Conservation (phyloP, 768 basidiomycete genomes). For the Kwoniella sp. region DNA sequence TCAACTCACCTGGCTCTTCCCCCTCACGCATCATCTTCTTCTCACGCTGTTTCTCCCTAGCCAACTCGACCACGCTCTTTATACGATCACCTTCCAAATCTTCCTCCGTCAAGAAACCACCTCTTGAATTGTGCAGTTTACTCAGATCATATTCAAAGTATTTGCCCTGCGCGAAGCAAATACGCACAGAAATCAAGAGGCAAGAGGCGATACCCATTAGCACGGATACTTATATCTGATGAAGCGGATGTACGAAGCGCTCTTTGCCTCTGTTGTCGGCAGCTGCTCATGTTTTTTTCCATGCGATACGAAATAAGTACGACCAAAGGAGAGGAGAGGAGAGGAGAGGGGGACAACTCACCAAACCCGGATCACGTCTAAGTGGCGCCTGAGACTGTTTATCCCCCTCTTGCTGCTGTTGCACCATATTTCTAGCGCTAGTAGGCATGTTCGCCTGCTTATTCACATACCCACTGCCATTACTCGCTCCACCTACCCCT, state of each 20-base stretch:
- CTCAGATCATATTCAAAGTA: constrained; percentile 97
- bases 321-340: background rate
- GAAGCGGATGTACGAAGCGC: no score
- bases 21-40: constrained; percentile 68
- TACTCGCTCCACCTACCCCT: constrained; percentile 1
- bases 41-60: constrained; percentile 81
- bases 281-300: no score
- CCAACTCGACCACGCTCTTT: constrained; percentile 70
- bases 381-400: constrained; percentile 34
- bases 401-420: constrained; percentile 28
- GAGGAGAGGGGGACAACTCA: constrained; percentile 19
- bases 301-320: background rate
- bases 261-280: no score
- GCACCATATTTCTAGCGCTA: constrained; percentile 35
- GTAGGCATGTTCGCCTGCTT: constrained; percentile 30
- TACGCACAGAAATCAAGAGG: no score
- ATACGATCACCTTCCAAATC: constrained; percentile 62
- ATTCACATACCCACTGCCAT: constrained; percentile 29
- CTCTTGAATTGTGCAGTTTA: constrained; percentile 95
- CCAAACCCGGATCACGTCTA: constrained; percentile 50
- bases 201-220: background rate
- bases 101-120: constrained; percentile 91
- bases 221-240: no score
- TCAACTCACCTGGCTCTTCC: constrained; percentile 53
- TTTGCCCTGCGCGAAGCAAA: constrained; percentile 62